A percentile compares a stretch with the other conserved stretches of the same genome.
These are phyloP conservation scores for Solanum hybrid DNA, from an alignment of 305 asterid species.

Conservation along the genomic window DNA sequence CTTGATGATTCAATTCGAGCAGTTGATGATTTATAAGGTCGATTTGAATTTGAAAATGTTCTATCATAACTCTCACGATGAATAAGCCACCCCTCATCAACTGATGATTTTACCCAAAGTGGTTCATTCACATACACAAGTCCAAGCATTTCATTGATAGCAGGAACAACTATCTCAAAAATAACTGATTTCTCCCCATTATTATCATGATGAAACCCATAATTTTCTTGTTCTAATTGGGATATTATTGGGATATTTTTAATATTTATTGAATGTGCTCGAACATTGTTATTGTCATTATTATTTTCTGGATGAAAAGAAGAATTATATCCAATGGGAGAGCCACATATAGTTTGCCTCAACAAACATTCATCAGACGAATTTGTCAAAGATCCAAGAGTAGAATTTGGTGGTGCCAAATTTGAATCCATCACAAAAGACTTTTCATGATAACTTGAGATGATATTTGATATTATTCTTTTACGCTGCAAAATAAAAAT, in stretches of 20 bases:
- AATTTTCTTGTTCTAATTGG: background rate
- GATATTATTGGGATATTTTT: background rate
- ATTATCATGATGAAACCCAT: background rate
- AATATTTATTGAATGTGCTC: background rate
- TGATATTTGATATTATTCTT: constrained; percentile 13
- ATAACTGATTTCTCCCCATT: background rate
- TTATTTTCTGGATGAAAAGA: background rate
- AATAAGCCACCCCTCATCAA: constrained; percentile 34
- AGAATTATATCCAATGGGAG: background rate
- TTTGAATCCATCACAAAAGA: background rate
- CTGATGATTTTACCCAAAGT: constrained; percentile 38
- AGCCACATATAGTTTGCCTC: background rate
- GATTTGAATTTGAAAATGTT: constrained; percentile 30
- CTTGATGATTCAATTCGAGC: background rate
- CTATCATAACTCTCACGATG: constrained; percentile 44
- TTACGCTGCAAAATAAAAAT: constrained; percentile 27
- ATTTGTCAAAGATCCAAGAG: background rate
- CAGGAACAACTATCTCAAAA: background rate
- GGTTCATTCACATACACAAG: constrained; percentile 34
- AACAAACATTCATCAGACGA: background rate
- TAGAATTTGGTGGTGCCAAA: background rate
- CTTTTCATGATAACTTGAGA: constrained; percentile 29
- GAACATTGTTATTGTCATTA: background rate
- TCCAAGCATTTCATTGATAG: background rate
- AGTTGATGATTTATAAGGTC: constrained; percentile 11